Evolutionary conservation across 148 eudicot genomes (phyloP), one percentile per base, ranked within the genome.

Genomic region (Vaccinium macrocarpon): DNA sequence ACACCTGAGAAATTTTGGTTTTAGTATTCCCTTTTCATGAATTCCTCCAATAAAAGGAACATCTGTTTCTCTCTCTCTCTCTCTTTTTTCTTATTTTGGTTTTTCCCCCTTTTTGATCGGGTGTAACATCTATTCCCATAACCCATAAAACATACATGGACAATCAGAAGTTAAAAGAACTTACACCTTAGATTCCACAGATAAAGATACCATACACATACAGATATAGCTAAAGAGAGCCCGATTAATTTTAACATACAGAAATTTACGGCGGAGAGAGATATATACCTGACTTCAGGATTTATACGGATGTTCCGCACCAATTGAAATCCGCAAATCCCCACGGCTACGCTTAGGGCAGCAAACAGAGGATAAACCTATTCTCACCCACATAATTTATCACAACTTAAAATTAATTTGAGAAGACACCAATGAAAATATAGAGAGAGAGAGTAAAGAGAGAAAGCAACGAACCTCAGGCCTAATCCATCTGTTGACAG

Each of bases 321-420:
- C 88, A 94, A 90, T 76, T 90, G 93, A 88, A 93, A 83, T 1
- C 93, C 98, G 79, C 98, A 94, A 59, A 94, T 92, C 73, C 95
- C 98, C 6, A 94, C 94, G 79, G 98, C 98, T 3, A 89, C 88
- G 0, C 98, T 95, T 27, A 93, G 89, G 25, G 98, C 88, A 14
- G 89, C 95, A 90, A 94, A 92, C 79, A 94, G 84, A 52, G 98
- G 98, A 81, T 89, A 93, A 35, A 92, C 96, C 98, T 94, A 76
- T 78, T 57, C 35, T 18, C 35, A 42, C 83, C 72, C 25, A 57
- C 14, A 72, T 35, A 76, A 25, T 57, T 76, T 76, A 59, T 88
- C 84, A 84, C 82, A 89, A 78, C 76, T 59, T 59, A 21, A 27
- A 48, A 0, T 4, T 3, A 52, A 29, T 14, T 29, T 29, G 35